Conservation (phyloP, 192 early-diverging fungal species). For the Mortierella hygrophila region DNA sequence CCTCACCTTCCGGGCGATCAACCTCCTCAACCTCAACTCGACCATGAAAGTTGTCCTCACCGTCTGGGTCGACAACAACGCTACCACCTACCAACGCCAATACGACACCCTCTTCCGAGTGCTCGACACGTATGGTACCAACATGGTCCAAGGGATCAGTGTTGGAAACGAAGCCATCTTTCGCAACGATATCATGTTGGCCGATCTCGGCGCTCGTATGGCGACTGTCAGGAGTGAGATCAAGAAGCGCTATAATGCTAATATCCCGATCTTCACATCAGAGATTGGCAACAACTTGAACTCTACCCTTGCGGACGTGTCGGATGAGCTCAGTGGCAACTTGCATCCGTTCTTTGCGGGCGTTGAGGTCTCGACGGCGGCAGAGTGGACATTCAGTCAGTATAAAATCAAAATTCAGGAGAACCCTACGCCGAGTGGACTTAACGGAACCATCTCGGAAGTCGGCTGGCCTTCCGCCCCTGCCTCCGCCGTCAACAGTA, state of each 20-base stretch:
- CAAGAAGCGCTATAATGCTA: slow-evolving; percentile 13
- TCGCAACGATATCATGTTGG: slow-evolving; percentile 41
- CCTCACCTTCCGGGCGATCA: slow-evolving; percentile 54
- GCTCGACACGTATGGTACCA: slow-evolving; percentile 48
- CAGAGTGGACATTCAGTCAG: slow-evolving; percentile 66
- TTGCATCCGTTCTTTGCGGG: slow-evolving; percentile 78
- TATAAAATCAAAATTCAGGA: slow-evolving; percentile 56
- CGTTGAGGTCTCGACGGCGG: slow-evolving; percentile 57
- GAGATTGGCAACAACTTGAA: slow-evolving; percentile 54
- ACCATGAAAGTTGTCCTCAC: slow-evolving; percentile 59
- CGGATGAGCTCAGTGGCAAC: slow-evolving; percentile 70
- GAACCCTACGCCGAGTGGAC: slow-evolving; percentile 53
- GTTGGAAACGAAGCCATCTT: slow-evolving; percentile 64
- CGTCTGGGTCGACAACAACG: slow-evolving; percentile 59
- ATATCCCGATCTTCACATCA: slow-evolving; percentile 51
- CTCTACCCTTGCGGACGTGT: slow-evolving; percentile 55
- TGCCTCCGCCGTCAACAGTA: slow-evolving; percentile 17
- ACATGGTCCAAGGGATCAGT: slow-evolving; percentile 58
- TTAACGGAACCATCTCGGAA: slow-evolving; percentile 72
- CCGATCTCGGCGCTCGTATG: slow-evolving; percentile 19
- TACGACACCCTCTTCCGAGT: slow-evolving; percentile 50
- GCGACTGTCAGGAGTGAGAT: slow-evolving; percentile 31
- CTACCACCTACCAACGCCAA: slow-evolving; percentile 53
- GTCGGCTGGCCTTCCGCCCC: slow-evolving; percentile 74
- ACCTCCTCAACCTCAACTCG: slow-evolving; percentile 38